Evolutionary conservation across 2,329 filamentous ascomycete genomes (phyloP).

Genomic region (Pyrenophora graminea): DNA sequence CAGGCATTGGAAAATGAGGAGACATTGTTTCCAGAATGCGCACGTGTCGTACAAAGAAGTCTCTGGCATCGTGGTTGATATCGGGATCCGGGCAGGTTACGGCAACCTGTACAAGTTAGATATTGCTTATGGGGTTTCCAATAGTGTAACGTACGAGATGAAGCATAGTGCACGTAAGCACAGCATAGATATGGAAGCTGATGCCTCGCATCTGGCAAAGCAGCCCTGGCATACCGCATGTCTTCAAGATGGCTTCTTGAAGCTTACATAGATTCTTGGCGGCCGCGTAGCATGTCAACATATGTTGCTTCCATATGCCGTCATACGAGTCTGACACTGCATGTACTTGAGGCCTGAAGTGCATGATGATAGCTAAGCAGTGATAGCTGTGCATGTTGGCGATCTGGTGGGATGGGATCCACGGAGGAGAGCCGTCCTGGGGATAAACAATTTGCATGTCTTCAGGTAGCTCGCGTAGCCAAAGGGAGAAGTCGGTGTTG

Average conservation of each 20-base stretch:
- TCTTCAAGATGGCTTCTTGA: slow-evolving; percentile 79
- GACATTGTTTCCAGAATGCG: slow-evolving; percentile 86
- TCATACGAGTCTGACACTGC: slow-evolving; percentile 76
- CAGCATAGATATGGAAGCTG: slow-evolving; percentile 92
- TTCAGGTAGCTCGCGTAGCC: slow-evolving; percentile 74
- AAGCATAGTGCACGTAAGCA: slow-evolving; percentile 88
- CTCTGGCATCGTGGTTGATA: slow-evolving; percentile 79
- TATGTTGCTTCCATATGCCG: slow-evolving; percentile 83
- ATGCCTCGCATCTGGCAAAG: slow-evolving; percentile 92
- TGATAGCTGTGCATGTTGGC: slow-evolving; percentile 91
- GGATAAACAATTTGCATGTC: slow-evolving; percentile 81
- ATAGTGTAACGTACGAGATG: slow-evolving; percentile 73
- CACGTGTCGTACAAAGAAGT: slow-evolving; percentile 94
- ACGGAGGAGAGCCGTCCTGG: slow-evolving; percentile 76
- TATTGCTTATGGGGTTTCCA: neutral
- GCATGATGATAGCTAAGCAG: slow-evolving; percentile 80
- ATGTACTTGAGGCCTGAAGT: slow-evolving; percentile 81
- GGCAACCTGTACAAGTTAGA: slow-evolving; percentile 67
- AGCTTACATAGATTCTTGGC: slow-evolving; percentile 84
- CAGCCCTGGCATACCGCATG: slow-evolving; percentile 77
- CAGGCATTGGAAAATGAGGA: slow-evolving; percentile 81
- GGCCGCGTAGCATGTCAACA: slow-evolving; percentile 81
- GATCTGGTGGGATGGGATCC: slow-evolving; percentile 83
- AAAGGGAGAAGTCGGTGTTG: slow-evolving; percentile 75
- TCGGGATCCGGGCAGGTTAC: slow-evolving; percentile 92